Conservation (phyloP, 192 early-diverging fungal genomes). For the Coemansia sp. region DNA sequence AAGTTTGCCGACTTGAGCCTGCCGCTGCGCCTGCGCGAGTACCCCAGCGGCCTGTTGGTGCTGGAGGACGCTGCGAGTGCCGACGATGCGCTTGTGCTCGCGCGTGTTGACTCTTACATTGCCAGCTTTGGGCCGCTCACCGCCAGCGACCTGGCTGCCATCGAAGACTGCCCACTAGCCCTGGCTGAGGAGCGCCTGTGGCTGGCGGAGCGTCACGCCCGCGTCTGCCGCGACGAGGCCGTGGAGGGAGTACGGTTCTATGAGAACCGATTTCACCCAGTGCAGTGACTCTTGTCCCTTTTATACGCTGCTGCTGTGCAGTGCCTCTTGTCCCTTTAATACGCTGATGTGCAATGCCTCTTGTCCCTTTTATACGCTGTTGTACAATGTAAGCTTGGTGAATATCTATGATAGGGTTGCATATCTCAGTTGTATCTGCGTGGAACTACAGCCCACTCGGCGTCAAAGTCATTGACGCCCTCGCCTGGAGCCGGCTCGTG, state of each 20-base stretch:
- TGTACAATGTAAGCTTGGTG: background rate
- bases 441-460: background rate
- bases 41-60: slow-evolving; percentile 79
- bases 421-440: background rate
- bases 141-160: slow-evolving; percentile 70
- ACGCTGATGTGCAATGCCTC: too few relatives aligned
- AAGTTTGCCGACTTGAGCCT: slow-evolving; percentile 70
- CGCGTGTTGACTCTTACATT: slow-evolving; percentile 60
- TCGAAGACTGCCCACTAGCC: slow-evolving; percentile 51
- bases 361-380: background rate
- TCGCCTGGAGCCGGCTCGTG: slow-evolving; percentile 1
- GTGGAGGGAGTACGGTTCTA: slow-evolving; percentile 85
- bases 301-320: background rate
- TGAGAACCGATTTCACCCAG: slow-evolving; percentile 58
- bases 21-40: slow-evolving; percentile 75
- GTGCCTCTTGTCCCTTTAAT: too few relatives aligned
- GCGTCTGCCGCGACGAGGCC: slow-evolving; percentile 87
- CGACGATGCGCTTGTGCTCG: slow-evolving; percentile 71
- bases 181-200: slow-evolving; percentile 58
- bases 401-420: background rate
- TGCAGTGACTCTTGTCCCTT: background rate
- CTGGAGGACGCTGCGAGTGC: slow-evolving; percentile 66
- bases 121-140: slow-evolving; percentile 61
- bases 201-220: slow-evolving; percentile 76
- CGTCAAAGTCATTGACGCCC: background rate